Conservation (phyloP, 2,329 filamentous ascomycete genomes). For the Cladophialophora exuberans region DNA sequence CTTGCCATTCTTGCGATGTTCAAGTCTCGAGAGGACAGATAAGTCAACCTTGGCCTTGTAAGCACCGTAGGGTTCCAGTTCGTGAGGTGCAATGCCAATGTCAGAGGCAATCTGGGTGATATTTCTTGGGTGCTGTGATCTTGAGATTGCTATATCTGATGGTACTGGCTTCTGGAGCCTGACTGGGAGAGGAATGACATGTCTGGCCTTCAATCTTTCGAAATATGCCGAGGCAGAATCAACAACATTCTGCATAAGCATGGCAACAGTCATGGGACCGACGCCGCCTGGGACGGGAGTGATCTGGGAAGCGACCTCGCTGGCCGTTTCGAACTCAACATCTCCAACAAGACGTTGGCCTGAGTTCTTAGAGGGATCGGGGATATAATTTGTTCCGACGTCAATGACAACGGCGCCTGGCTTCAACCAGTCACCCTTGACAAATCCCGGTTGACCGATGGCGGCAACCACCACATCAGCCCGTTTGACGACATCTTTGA, state of each 20-base stretch:
- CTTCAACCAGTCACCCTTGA: slow-evolving; percentile 96
- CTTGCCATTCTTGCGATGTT: slow-evolving; percentile 83
- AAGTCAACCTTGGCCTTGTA: slow-evolving; percentile 97
- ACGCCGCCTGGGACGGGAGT: slow-evolving; percentile 97
- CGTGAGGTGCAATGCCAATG: slow-evolving; percentile 82
- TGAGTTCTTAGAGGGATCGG: slow-evolving; percentile 86
- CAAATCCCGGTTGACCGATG: slow-evolving; percentile 82
- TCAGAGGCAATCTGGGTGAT: slow-evolving; percentile 85
- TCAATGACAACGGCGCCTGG: slow-evolving; percentile 94
- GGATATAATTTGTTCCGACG: slow-evolving; percentile 94
- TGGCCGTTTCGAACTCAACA: slow-evolving; percentile 86
- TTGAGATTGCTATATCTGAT: slow-evolving; percentile 92
- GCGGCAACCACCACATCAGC: slow-evolving; percentile 92
- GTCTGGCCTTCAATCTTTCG: slow-evolving; percentile 77
- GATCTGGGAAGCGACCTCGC: slow-evolving; percentile 85
- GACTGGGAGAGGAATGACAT: slow-evolving; percentile 79
- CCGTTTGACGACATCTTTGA: slow-evolving; percentile 74
- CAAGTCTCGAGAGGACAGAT: slow-evolving; percentile 76
- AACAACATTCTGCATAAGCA: slow-evolving; percentile 95
- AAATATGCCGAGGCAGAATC: slow-evolving; percentile 81
- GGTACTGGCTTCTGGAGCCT: slow-evolving; percentile 80
- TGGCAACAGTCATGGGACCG: slow-evolving; percentile 97
- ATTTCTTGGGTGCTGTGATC: slow-evolving; percentile 86
- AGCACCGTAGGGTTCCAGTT: slow-evolving; percentile 91
- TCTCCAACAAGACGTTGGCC: slow-evolving; percentile 92